These are phyloP conservation scores for Seiridium unicorne DNA, from an alignment of 2,329 filamentous ascomycete genomes.

Conservation along the genomic window DNA sequence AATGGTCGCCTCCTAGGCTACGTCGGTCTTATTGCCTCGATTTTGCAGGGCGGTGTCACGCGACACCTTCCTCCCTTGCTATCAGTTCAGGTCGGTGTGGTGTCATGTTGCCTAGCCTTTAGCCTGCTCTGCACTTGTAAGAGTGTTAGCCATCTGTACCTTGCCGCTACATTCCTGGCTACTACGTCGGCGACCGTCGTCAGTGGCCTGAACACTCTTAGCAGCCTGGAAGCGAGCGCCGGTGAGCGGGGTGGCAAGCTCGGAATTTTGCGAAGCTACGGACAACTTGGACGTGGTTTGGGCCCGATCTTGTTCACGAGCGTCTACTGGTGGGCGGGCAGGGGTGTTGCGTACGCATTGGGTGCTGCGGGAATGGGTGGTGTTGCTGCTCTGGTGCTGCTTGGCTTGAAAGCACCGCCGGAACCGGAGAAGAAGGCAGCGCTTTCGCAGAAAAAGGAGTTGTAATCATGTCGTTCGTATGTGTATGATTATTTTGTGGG, in stretches of 20 bases:
- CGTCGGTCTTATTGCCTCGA: conserved; percentile 84
- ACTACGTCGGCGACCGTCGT: conserved; percentile 94
- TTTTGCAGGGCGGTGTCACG: conserved; percentile 93
- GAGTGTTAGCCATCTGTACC: conserved; percentile 70
- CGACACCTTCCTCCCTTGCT: conserved; percentile 78
- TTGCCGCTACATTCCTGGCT: conserved; percentile 79
- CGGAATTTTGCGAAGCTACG: conserved; percentile 76
- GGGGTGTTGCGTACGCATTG: conserved; percentile 78
- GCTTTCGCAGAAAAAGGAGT: conserved; percentile 22
- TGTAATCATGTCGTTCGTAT: conserved; percentile 14
- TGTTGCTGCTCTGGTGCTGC: conserved; percentile 71
- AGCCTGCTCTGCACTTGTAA: conserved; percentile 70
- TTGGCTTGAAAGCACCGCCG: conserved; percentile 65
- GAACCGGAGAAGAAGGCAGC: conserved; percentile 25
- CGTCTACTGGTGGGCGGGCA: conserved; percentile 96
- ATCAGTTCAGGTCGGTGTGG: conserved; percentile 76
- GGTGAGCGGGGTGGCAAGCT: conserved; percentile 83
- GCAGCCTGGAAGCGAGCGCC: conserved; percentile 81
- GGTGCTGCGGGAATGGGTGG: conserved; percentile 78
- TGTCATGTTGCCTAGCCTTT: conserved; percentile 77
- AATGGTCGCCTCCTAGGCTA: conserved; percentile 87
- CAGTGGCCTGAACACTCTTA: conserved; percentile 86
- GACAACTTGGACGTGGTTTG: conserved; percentile 82
- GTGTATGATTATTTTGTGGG: background rate
- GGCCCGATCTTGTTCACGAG: conserved; percentile 91